phyloP scores from a whole-genome alignment of 208 protist species.

The Leptomonas seymouri region DNA sequence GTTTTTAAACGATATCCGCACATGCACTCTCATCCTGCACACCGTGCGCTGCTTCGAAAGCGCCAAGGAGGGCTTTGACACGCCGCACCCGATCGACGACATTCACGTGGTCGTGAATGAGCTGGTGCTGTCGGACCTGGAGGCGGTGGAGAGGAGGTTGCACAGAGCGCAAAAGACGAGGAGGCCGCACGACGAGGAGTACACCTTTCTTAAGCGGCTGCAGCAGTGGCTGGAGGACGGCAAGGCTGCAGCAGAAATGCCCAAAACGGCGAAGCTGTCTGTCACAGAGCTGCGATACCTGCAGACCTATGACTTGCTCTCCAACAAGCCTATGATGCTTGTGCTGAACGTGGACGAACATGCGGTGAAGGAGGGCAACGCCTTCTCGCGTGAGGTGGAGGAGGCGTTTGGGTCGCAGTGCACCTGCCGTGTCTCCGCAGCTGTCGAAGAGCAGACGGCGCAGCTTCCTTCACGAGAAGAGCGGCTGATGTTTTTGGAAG shows the following conservation, averaged over 20 bases:
- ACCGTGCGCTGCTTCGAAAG: constrained; percentile 91
- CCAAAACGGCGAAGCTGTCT: constrained; percentile 13
- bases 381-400: constrained; percentile 57
- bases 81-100: constrained; percentile 77
- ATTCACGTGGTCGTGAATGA: constrained; percentile 79
- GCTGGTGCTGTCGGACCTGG: constrained; percentile 81
- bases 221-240: constrained; percentile 67
- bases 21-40: constrained; percentile 82
- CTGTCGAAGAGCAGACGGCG: constrained; percentile 83
- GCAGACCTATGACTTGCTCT: constrained; percentile 69
- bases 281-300: constrained; percentile 35
- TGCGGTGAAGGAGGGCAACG: constrained; percentile 58
- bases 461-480: constrained; percentile 71
- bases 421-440: constrained; percentile 70
- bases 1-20: constrained; percentile 87
- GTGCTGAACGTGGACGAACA: constrained; percentile 86
- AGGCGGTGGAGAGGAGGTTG: constrained; percentile 68
- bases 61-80: constrained; percentile 79
- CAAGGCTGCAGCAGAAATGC: constrained; percentile 44
- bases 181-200: constrained; percentile 46
- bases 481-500: constrained; percentile 69
- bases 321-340: constrained; percentile 85
- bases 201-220: constrained; percentile 47
- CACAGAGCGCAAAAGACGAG: constrained; percentile 50
- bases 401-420: constrained; percentile 52